Base-by-base conservation (phyloP, 2,329 filamentous ascomycete species). In the Fonsecaea monophora region DNA sequence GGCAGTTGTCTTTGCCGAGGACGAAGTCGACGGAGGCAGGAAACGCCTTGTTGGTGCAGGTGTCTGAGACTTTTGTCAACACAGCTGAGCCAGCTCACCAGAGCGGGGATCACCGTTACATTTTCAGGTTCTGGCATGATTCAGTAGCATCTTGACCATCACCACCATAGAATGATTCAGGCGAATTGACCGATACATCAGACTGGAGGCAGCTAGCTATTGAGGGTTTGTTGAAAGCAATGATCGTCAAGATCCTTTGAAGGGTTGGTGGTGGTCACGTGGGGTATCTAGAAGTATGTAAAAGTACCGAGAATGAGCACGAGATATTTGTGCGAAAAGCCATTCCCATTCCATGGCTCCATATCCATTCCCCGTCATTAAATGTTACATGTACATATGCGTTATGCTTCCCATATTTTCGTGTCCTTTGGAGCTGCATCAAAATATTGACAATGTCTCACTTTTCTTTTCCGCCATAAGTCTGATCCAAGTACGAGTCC, bases 31-130 rank as follows among this genome's bases (percentile, higher is more conserved):
- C 18, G 64, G 50, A 30, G 69, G 65, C 34, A 71, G 65, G 38
- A 71, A 71, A 18, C 70, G 68, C 60, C 64, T 57, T 18, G 66
- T 35, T 4, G 68, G 62, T 12, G 59, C 66, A 9, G 70, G 70
- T 40, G 70, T 71, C 68, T 71, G 60, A 7, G 12, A 35, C 1
- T 50, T 7, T 8, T 1, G 62, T 67, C 38, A 67, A 54, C 38
- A 45, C 37, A 30, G 9, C 45, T 25, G 13, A 13, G 37, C 30
- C 40, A 30, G 50, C 67, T 64, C 63, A 62, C 64, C 60, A 38
- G 25, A 34, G 13, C 13, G 55, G 34, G 32, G 25, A 25, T 25
- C 25, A 56, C 37, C 37, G 61, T 34, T 68, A 68, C 67, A 54
- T 64, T 61, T 53, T 64, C 38, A 50, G 57, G n/a, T 21, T 34